phyloP scores from a whole-genome alignment of 2,329 filamentous ascomycete species.

The Davidsoniella eucalypti region DNA sequence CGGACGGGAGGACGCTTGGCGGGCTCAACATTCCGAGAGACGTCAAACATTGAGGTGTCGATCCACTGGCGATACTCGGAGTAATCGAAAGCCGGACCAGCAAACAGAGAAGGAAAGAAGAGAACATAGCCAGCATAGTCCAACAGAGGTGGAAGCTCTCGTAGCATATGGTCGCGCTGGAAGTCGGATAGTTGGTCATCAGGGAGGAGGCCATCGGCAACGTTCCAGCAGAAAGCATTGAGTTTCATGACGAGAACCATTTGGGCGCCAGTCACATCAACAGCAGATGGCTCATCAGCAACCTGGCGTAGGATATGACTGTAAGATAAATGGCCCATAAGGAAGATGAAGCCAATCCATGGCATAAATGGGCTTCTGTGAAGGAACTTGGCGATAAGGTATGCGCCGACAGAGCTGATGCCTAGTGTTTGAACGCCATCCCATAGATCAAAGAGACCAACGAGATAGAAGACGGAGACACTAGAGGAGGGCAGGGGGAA shows the following conservation, averaged over 20 bases:
- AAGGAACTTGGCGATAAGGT: conserved; percentile 67
- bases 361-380: conserved; percentile 81
- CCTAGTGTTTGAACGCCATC: conserved; percentile 61
- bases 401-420: conserved; percentile 64
- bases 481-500: conserved; percentile 32
- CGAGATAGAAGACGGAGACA: conserved; percentile 73
- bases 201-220: conserved; percentile 75
- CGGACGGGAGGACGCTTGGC: conserved; percentile 71
- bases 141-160: conserved; percentile 54
- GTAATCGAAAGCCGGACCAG: conserved; percentile 86
- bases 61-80: conserved; percentile 86
- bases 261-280: conserved; percentile 89
- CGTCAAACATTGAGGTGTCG: conserved; percentile 84
- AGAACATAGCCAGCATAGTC: conserved; percentile 84
- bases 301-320: conserved; percentile 75
- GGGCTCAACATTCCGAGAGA: conserved; percentile 66
- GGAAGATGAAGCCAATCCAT: conserved; percentile 84
- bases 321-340: conserved; percentile 90
- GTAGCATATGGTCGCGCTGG: conserved; percentile 68
- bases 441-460: conserved; percentile 91
- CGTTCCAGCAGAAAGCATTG: conserved; percentile 92
- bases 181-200: conserved; percentile 67
- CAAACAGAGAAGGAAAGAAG: conserved; percentile 86
- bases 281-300: conserved; percentile 41
- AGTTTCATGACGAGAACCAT: conserved; percentile 99